Percentiles rank a stretch among this genome's conserved stretches.
Evolutionary conservation across 208 protist genomes (phyloP).

Genomic region (Phytomonas serpens): DNA sequence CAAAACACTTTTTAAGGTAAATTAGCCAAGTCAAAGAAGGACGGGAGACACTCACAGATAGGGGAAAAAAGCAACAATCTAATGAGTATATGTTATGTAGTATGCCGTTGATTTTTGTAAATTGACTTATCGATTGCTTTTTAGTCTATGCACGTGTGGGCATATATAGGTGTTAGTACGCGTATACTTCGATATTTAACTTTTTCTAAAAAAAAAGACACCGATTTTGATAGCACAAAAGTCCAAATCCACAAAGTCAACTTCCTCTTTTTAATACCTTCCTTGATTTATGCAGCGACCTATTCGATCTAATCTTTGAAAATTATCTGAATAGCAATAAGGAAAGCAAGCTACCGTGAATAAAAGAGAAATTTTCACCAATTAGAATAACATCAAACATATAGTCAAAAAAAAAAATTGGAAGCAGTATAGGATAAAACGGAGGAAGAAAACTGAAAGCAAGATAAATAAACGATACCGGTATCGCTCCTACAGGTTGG

Average conservation of each 20-base stretch:
- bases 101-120: background rate
- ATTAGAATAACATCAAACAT: conserved; percentile 10
- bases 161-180: conserved; percentile 7
- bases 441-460: background rate
- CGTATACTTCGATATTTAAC: conserved; percentile 2
- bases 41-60: background rate
- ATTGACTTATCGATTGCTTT: conserved; percentile 2
- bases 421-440: conserved; percentile 7
- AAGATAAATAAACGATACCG: conserved; percentile 5
- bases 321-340: background rate
- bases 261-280: background rate
- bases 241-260: background rate
- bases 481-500: background rate
- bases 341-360: background rate
- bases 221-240: conserved; percentile 10
- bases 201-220: background rate
- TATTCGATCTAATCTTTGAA: background rate
- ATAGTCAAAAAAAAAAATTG: background rate
- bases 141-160: background rate
- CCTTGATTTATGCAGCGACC: background rate
- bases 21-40: background rate
- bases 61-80: background rate
- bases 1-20: background rate
- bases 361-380: background rate
- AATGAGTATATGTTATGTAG: background rate